Evolutionary conservation across 139 green algal genomes (phyloP).

Genomic region (Ettlia oleoabundans): DNA sequence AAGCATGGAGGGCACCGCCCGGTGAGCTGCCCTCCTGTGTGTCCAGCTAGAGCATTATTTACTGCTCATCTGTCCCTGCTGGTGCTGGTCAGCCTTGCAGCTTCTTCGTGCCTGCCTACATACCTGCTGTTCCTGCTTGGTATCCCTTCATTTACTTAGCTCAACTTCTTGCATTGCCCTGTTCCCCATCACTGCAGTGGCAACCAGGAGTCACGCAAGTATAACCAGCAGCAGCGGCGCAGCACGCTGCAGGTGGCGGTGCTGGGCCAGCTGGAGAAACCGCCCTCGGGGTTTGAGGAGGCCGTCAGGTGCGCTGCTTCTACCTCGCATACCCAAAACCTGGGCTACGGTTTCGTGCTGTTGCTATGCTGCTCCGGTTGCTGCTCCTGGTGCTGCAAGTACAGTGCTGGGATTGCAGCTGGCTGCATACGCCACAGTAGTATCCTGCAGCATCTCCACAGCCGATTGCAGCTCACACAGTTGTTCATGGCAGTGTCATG

Average conservation of each 20-base stretch:
- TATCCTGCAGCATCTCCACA: too few species aligned
- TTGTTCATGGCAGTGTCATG: too few species aligned
- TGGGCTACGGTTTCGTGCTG: too few species aligned
- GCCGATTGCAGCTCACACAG: too few species aligned
- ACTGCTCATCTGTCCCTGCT: background rate
- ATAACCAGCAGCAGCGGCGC: conserved; percentile 10
- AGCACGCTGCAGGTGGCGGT: conserved; percentile 26
- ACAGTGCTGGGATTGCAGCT: too few species aligned
- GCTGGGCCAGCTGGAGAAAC: conserved; percentile 5
- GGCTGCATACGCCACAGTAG: too few species aligned
- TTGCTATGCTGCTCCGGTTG: too few species aligned
- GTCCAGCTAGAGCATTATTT: background rate
- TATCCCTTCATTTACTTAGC: background rate
- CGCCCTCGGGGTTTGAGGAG: conserved; percentile 9
- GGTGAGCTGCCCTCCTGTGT: conserved; percentile 15
- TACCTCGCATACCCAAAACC: too few species aligned
- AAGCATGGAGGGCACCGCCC: conserved; percentile 51
- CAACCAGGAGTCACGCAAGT: background rate
- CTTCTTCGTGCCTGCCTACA: background rate
- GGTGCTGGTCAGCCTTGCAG: background rate
- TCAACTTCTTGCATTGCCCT: background rate
- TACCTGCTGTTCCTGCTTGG: too few species aligned
- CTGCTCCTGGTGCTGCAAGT: too few species aligned
- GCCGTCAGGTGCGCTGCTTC: conserved; percentile 23
- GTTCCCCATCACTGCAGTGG: conserved; percentile 1